Evolutionary conservation across 495 filamentous ascomycete genomes (phyloP), one percentile per base, ranked within the genome.

Genomic region (Trichoderma reesei): DNA sequence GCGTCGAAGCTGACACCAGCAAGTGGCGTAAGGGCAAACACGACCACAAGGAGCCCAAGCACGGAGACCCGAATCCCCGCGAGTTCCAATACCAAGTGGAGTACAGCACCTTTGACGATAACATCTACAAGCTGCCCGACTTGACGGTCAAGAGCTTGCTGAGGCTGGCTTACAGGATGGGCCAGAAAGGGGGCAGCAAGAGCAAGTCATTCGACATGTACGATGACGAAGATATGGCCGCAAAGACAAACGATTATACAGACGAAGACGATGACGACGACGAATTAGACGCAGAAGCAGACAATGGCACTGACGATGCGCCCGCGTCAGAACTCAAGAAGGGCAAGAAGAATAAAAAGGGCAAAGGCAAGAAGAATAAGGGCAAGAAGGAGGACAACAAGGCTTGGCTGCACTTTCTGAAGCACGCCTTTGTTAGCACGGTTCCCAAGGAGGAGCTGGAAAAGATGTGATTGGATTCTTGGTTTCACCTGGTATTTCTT

Each of bases 111-210:
- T 85, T 79, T 59, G 77, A 83, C 36, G 95, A 96, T 71, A 79
- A 85, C 42, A 72, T 87, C 1, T 97, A 89, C 70, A 82, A 80
- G 64, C 75, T 98, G 73, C 77, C 84, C 54, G 94, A 98, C 69
- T 75, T 99, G 73, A 97, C 92, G 2, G 91, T 96, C 59, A 83
- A 82, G 64, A 95, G 84, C 69, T 89, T 88, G 67, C 77, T 97
- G 46, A 76, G 88, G 39, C 80, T 99, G 18, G 94, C 94, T 4
- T 79, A 82, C 38, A 78, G 87, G 60, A 96, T 98, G 64, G 91
- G 88, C 20, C 75, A 85, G 65, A 64, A 67, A 41, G 73, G 76
- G 26, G 65, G 67, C 18, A 60, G 48, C n/a, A 70, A 71, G 7
- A 64, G 33, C 18, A 64, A 63, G 41, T 59, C 48, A 10, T 65